These are phyloP conservation scores for Lonicera japonica DNA, from an alignment of 129 eudicot genomes.

Conservation along the genomic window DNA sequence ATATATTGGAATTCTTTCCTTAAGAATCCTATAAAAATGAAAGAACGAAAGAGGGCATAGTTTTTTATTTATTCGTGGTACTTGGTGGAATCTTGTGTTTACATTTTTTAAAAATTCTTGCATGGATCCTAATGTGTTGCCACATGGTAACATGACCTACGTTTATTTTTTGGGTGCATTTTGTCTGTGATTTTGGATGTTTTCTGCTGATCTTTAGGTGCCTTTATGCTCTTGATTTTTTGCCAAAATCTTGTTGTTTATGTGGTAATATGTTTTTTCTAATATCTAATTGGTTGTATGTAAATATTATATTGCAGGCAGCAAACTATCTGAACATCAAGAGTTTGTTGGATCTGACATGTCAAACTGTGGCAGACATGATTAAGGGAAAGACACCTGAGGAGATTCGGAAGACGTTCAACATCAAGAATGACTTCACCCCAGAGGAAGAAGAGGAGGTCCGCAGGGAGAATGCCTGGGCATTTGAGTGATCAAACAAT, in stretches of 20 bases:
- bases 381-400: constrained; percentile 22
- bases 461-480: constrained; percentile 25
- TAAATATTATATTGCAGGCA: constrained; percentile 6
- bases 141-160: no score
- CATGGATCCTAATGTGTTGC: no score
- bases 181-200: no score
- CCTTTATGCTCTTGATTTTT: neutral
- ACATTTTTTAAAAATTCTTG: no score
- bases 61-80: no score
- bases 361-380: constrained; percentile 22
- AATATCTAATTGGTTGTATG: neutral
- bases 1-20: no score
- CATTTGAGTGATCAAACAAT: constrained; percentile 10
- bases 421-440: constrained; percentile 27
- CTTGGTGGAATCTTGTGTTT: no score
- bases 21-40: no score
- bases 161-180: no score
- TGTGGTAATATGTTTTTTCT: neutral
- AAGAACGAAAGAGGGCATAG: no score
- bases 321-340: constrained; percentile 26
- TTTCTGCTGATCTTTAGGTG: neutral
- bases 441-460: constrained; percentile 22
- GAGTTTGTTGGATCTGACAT: constrained; percentile 19
- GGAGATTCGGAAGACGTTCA: constrained; percentile 18
- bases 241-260: neutral